phyloP scores from a whole-genome alignment of 352 stramenopile genomes.

The Albugo candida region DNA sequence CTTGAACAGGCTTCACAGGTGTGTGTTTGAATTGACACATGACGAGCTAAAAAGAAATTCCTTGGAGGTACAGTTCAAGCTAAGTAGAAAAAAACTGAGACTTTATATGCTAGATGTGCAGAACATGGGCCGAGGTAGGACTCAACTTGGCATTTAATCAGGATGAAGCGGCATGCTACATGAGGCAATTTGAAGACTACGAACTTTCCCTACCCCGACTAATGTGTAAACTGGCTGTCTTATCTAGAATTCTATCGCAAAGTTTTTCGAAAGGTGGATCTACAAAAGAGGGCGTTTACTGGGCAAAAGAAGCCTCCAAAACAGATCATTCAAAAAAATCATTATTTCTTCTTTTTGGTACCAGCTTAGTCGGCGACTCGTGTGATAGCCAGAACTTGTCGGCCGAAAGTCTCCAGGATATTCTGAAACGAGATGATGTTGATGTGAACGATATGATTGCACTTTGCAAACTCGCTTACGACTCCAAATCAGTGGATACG shows the following conservation, averaged over 20 bases:
- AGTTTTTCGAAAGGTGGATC: not conserved
- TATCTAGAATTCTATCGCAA: conserved; percentile 16
- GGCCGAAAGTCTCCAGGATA: conserved; percentile 12
- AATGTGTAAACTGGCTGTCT: conserved; percentile 17
- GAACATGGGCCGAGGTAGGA: conserved; percentile 24
- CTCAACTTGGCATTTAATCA: conserved; percentile 9
- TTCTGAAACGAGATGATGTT: conserved; percentile 41
- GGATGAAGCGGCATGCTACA: conserved; percentile 22
- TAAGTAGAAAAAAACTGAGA: not conserved
- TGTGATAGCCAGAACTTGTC: not conserved
- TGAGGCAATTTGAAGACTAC: conserved; percentile 16
- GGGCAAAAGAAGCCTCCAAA: conserved; percentile 24
- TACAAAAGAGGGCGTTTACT: conserved; percentile 14
- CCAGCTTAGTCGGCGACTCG: conserved; percentile 7
- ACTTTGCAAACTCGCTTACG: too few relatives aligned
- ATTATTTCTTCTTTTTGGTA: conserved; percentile 32
- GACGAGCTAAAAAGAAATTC: conserved; percentile 15
- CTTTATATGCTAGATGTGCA: conserved; percentile 16
- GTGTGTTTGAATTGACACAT: conserved; percentile 27
- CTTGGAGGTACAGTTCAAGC: conserved; percentile 15
- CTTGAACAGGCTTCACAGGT: conserved; percentile 14
- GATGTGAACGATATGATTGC: conserved; percentile 32
- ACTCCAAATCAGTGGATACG: too few relatives aligned
- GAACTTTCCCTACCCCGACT: not conserved
- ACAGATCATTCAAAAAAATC: conserved; percentile 39